Evolutionary conservation across 2,329 filamentous ascomycete species (phyloP).

Genomic region (Laburnicola sp.): DNA sequence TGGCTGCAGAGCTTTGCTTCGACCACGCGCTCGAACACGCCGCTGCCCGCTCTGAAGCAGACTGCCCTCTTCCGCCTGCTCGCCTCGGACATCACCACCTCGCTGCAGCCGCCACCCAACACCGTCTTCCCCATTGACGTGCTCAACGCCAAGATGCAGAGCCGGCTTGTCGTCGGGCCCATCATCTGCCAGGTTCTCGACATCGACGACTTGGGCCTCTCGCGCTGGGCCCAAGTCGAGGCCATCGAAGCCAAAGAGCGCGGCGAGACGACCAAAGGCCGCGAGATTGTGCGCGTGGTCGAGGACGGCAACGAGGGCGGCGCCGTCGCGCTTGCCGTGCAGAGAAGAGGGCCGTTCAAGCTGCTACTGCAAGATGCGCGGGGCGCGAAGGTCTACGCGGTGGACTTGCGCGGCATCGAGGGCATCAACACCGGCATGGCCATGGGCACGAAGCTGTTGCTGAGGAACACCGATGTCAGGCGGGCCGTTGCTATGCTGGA

Average conservation of each 20-base stretch:
- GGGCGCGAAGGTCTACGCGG: conserved; percentile 67
- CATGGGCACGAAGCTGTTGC: conserved; percentile 80
- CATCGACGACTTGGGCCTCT: conserved; percentile 78
- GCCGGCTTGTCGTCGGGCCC: conserved; percentile 61
- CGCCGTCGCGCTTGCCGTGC: conserved; percentile 24
- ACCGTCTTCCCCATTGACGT: conserved; percentile 62
- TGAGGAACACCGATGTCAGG: conserved; percentile 69
- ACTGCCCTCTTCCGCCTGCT: conserved; percentile 82
- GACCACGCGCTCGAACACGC: conserved; percentile 58
- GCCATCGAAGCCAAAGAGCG: conserved; percentile 72
- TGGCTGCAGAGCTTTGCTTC: conserved; percentile 69
- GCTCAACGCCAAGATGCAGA: conserved; percentile 58
- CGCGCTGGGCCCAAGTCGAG: conserved; percentile 86
- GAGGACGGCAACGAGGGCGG: conserved; percentile 52
- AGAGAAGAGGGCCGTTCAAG: conserved; percentile 69
- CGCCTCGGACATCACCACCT: conserved; percentile 71
- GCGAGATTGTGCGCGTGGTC: conserved; percentile 78
- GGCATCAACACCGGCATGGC: conserved; percentile 67
- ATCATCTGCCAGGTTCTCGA: conserved; percentile 82
- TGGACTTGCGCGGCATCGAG: conserved; percentile 71
- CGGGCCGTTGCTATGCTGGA: conserved; percentile 80
- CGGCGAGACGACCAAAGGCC: conserved; percentile 73
- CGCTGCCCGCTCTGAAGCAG: conserved; percentile 71
- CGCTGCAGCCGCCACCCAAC: conserved; percentile 49
- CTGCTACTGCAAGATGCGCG: conserved; percentile 77